These are phyloP conservation scores for Penicillium sp. DNA, from an alignment of 2,329 filamentous ascomycete genomes.

Conservation along the genomic window DNA sequence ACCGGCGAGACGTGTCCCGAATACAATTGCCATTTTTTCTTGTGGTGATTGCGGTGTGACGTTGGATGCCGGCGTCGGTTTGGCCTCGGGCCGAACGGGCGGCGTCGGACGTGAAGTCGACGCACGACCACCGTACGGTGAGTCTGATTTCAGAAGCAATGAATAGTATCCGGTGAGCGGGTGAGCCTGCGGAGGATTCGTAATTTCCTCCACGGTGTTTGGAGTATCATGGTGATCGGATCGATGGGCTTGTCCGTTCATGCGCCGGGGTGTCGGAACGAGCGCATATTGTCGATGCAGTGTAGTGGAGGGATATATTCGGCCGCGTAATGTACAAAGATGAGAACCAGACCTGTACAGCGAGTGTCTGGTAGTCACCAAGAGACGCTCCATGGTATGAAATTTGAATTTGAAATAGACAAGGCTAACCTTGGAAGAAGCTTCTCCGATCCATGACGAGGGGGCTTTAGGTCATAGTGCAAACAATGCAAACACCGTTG, in stretches of 20 bases:
- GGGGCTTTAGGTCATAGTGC: constrained; percentile 33
- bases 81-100: constrained; percentile 14
- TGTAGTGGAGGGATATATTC: neutral
- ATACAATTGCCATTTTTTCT: constrained; percentile 65
- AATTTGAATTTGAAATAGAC: constrained; percentile 13
- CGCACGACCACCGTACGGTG: constrained; percentile 23
- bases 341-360: constrained; percentile 12
- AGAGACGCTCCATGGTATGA: constrained; percentile 30
- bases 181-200: constrained; percentile 33
- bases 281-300: constrained; percentile 21
- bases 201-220: constrained; percentile 8
- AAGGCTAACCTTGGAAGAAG: constrained; percentile 7
- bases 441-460: neutral
- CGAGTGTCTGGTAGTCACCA: constrained; percentile 17
- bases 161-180: constrained; percentile 46
- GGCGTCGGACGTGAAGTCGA: constrained; percentile 18
- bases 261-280: constrained; percentile 20
- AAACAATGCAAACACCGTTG: constrained; percentile 37
- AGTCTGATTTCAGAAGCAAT: constrained; percentile 38
- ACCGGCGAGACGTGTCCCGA: constrained; percentile 73
- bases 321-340: neutral
- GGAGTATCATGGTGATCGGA: constrained; percentile 12
- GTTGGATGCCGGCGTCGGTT: constrained; percentile 17
- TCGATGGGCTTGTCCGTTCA: constrained; percentile 13
- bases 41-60: constrained; percentile 32